Evolutionary conservation across 2,329 filamentous ascomycete species (phyloP), one percentile per base, ranked within the genome.

Genomic region (Cladobotryum protrusum): DNA sequence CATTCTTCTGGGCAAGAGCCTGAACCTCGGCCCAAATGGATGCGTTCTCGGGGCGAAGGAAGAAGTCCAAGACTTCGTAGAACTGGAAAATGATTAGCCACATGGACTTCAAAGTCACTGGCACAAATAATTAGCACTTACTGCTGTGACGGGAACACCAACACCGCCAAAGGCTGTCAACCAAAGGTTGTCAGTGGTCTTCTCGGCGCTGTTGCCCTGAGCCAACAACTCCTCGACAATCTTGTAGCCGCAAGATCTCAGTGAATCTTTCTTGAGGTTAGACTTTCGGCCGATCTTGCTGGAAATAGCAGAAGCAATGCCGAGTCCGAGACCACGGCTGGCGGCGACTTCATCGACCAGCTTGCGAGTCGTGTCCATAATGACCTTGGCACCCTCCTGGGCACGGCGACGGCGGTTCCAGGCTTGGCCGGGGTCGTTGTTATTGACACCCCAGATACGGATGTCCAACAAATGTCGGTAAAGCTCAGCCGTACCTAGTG

Each of bases 371-470:
- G 69, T 66, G 9, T 70, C 59, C 2, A 64, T 67, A 1, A 76
- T 53, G 5, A 60, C 52, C 41, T 66, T 61, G 3, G 61, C 66
- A 36, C 67, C 65, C 47, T 75, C 69, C 34, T 66, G 66, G 0
- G 73, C 72, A 5, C 64, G 65, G 34, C 68, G 66, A 5, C 73
- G 69, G 2, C 73, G 71, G 43, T 68, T 72, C 67, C 72, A 76
- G 1, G 73, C 67, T 55, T 74, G 67, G 0, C 58, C 74, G 0
- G 73, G 69, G 46, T 77, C 74, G 33, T 68, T 71, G 57, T 76
- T 74, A 56, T 74, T 73, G 35, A 71, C 69, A 13, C 70, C 72
- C 66, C 69, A 76, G 49, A 67, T 64, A 33, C 73, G 72, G 19
- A 77, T 62, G 49, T 74, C 65, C 15, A 73, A 57, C 18, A 76